Percentiles rank a stretch among this genome's conserved stretches.
These are phyloP conservation scores for Scheffersomyces spartinae DNA, from an alignment of 805 yeast genomes.

Conservation along the genomic window DNA sequence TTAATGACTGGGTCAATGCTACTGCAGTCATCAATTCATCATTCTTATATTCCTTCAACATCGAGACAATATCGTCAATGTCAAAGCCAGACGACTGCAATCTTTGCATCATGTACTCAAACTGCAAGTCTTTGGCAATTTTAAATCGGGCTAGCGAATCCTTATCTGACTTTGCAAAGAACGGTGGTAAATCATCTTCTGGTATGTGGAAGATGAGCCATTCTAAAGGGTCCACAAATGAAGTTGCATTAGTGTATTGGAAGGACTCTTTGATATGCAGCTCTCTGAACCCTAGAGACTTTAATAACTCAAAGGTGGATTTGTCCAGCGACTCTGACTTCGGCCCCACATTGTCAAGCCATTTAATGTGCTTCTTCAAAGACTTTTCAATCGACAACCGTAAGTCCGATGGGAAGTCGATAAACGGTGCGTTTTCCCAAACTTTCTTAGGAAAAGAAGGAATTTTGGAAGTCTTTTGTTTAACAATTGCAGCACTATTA, in stretches of 20 bases:
- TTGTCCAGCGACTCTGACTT: constrained; percentile 4
- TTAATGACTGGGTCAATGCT: constrained; percentile 29
- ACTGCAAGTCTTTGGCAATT: constrained; percentile 38
- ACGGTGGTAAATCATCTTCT: constrained; percentile 79
- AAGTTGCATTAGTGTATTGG: constrained; percentile 37
- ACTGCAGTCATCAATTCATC: constrained; percentile 44
- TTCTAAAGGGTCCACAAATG: constrained; percentile 45
- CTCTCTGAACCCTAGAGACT: constrained; percentile 51
- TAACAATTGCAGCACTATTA: background rate
- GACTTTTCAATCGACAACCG: constrained; percentile 53
- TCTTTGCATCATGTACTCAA: constrained; percentile 48
- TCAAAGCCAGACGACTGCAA: constrained; percentile 62
- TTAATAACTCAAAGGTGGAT: constrained; percentile 1
- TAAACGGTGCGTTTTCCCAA: constrained; percentile 60
- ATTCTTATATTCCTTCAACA: constrained; percentile 26
- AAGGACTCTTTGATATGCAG: constrained; percentile 66
- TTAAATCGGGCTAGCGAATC: constrained; percentile 51
- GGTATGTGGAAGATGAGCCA: constrained; percentile 86
- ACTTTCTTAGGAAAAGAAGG: constrained; percentile 40
- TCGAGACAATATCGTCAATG: constrained; percentile 44
- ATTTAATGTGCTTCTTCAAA: constrained; percentile 43
- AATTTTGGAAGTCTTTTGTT: too few relatives aligned
- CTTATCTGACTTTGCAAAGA: constrained; percentile 43
- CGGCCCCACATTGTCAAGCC: constrained; percentile 27
- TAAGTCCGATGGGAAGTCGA: constrained; percentile 56